phyloP scores from a whole-genome alignment of 1,284 basidiomycete species.

The Ganoderma multipileum region DNA sequence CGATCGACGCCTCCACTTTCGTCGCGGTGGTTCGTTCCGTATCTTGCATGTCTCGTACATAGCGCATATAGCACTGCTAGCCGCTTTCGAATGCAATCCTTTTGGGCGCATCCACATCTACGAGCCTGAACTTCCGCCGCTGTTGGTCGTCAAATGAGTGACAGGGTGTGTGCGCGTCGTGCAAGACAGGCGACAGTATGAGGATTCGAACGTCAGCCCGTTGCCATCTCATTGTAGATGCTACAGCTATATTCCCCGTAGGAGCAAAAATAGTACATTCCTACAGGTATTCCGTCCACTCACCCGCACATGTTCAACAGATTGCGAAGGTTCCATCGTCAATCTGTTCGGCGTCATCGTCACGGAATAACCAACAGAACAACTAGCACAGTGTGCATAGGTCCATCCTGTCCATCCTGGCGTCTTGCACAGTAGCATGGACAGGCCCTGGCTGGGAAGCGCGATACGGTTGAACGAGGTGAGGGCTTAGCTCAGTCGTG shows the following conservation, averaged over 20 bases:
- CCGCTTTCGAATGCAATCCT: background rate
- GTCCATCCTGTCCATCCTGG: background rate
- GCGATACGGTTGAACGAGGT: constrained; percentile 2
- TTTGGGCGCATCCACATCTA: background rate
- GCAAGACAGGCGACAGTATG: background rate
- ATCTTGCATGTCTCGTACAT: constrained; percentile 5
- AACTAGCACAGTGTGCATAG: background rate
- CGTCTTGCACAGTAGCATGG: background rate
- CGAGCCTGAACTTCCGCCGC: background rate
- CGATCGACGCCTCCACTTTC: background rate
- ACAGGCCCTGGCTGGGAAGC: background rate
- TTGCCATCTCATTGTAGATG: background rate
- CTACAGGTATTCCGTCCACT: background rate
- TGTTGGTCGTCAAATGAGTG: background rate
- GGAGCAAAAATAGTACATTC: background rate
- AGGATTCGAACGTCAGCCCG: background rate
- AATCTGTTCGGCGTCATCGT: background rate
- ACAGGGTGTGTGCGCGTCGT: background rate
- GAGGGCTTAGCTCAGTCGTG: constrained; percentile 62
- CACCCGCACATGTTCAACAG: background rate
- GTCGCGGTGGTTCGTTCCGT: background rate
- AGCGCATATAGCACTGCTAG: background rate
- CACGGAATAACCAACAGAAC: background rate
- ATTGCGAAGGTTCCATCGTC: background rate
- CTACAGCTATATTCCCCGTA: background rate